phyloP scores from a whole-genome alignment of 148 eudicot species.

The Drosera capensis region DNA sequence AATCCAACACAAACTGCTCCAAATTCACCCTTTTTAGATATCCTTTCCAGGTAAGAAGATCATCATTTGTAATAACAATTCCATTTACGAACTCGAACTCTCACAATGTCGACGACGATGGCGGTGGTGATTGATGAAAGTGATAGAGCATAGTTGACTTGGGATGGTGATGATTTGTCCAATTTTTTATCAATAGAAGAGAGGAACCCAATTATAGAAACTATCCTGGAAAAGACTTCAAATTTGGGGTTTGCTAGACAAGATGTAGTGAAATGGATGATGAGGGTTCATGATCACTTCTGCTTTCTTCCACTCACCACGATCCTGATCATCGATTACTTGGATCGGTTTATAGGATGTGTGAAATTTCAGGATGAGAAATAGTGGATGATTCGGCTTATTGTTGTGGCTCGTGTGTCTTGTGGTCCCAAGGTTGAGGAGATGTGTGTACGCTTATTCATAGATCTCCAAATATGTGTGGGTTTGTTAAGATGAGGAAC shows the following conservation, averaged over 20 bases:
- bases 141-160: constrained; percentile 23
- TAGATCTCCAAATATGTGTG: constrained; percentile 53
- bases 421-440: constrained; percentile 62
- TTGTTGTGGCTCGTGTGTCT: constrained; percentile 45
- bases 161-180: constrained; percentile 41
- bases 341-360: constrained; percentile 32
- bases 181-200: constrained; percentile 28
- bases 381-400: constrained; percentile 44
- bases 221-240: constrained; percentile 1
- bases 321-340: constrained; percentile 30
- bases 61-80: constrained; percentile 11
- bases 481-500: too few relatives aligned
- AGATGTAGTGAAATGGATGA: constrained; percentile 24
- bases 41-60: constrained; percentile 26
- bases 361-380: constrained; percentile 23
- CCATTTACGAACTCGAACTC: background rate
- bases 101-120: background rate
- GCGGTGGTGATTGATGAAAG: background rate
- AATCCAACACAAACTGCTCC: too few relatives aligned
- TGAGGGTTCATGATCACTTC: constrained; percentile 21
- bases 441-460: constrained; percentile 34
- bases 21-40: too few relatives aligned
- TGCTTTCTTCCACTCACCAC: constrained; percentile 26
- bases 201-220: constrained; percentile 1
- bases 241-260: constrained; percentile 10